These are phyloP conservation scores for Penstemon newberryi DNA, from an alignment of 257 asterid species.

Conservation along the genomic window DNA sequence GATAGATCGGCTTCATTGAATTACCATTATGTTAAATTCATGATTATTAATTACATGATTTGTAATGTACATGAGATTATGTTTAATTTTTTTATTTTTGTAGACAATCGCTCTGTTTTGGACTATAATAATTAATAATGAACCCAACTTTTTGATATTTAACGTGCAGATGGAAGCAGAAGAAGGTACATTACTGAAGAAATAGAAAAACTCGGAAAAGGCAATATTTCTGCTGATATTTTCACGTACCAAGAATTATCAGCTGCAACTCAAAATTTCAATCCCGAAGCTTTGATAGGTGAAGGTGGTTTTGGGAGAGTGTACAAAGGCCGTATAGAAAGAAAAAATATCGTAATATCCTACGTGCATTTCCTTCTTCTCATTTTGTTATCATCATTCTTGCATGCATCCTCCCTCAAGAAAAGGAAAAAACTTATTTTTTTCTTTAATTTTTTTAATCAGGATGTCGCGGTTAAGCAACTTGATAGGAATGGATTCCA, in stretches of 20 bases:
- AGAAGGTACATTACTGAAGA: slow-evolving; percentile 57
- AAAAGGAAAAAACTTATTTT: not conserved
- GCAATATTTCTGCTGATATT: slow-evolving; percentile 48
- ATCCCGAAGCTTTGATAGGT: slow-evolving; percentile 38
- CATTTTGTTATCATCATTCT: not conserved
- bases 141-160: slow-evolving; percentile 10
- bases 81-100: not conserved
- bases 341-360: slow-evolving; percentile 39
- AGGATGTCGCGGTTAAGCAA: slow-evolving; percentile 82
- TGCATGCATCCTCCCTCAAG: not conserved
- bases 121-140: not conserved
- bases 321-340: slow-evolving; percentile 49
- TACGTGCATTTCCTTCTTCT: not conserved
- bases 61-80: not conserved
- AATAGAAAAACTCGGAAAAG: slow-evolving; percentile 64
- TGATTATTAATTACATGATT: not conserved
- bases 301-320: slow-evolving; percentile 79
- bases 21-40: not conserved
- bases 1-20: not conserved
- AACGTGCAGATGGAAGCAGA: slow-evolving; percentile 57
- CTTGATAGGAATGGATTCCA: slow-evolving; percentile 79
- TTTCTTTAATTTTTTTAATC: not conserved
- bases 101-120: too few relatives aligned
- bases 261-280: slow-evolving; percentile 47
- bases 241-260: slow-evolving; percentile 45